Evolutionary conservation across 2,329 filamentous ascomycete genomes (phyloP).

Genomic region (Cladosporium cucumerinum): DNA sequence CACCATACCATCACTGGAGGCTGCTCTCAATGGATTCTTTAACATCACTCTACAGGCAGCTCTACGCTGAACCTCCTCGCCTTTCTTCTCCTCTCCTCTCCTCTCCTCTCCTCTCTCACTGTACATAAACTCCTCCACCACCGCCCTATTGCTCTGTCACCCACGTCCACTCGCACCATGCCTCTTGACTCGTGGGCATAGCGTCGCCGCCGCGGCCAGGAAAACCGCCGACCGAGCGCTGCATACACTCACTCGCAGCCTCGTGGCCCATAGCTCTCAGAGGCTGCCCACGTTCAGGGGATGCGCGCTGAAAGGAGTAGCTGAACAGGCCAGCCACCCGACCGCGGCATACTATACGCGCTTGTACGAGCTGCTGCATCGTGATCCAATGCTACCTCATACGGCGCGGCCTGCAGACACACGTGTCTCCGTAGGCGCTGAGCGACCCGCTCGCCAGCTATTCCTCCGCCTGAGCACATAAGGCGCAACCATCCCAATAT

Average conservation of each 20-base stretch:
- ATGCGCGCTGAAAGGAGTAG: neutral
- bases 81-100: neutral
- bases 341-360: slow-evolving; percentile 1
- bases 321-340: slow-evolving; percentile 8
- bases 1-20: neutral
- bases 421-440: slow-evolving; percentile 4
- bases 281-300: slow-evolving; percentile 5
- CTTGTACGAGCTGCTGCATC: slow-evolving; percentile 11
- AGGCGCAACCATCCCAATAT: neutral
- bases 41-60: neutral
- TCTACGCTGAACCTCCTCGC: neutral
- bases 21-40: neutral
- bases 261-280: neutral
- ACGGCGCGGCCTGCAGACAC: slow-evolving; percentile 7
- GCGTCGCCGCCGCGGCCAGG: neutral
- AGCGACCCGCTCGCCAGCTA: neutral
- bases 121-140: neutral
- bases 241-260: neutral
- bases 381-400: slow-evolving; percentile 11
- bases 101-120: neutral
- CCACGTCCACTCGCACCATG: neutral
- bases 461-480: neutral
- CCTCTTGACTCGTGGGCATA: slow-evolving; percentile 2
- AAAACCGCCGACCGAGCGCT: neutral
- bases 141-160: neutral